Percentiles rank a stretch among this genome's conserved stretches.
Evolutionary conservation across 2,329 filamentous ascomycete species (phyloP).

Genomic region (Penicillium frequentans): DNA sequence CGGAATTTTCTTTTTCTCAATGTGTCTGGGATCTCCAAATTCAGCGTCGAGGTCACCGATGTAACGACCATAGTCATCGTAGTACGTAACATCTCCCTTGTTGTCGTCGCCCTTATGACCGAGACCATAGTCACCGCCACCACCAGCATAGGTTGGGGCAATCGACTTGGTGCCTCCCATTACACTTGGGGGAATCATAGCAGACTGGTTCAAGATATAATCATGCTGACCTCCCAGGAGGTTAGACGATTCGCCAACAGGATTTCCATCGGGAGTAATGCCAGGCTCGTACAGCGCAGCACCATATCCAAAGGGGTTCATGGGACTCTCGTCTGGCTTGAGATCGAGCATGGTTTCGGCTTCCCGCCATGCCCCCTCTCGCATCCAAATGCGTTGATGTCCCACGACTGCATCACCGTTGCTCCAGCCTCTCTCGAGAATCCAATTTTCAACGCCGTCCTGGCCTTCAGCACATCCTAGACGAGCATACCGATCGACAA

Average conservation of each 20-base stretch:
- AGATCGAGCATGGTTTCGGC: constrained; percentile 94
- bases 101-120: constrained; percentile 80
- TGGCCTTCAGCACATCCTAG: constrained; percentile 87
- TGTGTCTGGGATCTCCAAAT: constrained; percentile 71
- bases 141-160: constrained; percentile 45
- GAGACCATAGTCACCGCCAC: constrained; percentile 79
- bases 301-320: constrained; percentile 52
- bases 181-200: constrained; percentile 39
- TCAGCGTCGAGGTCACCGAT: constrained; percentile 73
- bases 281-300: constrained; percentile 67
- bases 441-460: constrained; percentile 92
- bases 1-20: constrained; percentile 68
- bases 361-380: constrained; percentile 95
- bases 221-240: constrained; percentile 72
- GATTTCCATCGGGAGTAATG: constrained; percentile 64
- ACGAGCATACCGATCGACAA: constrained; percentile 74
- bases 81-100: constrained; percentile 69
- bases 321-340: constrained; percentile 61
- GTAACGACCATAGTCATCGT: constrained; percentile 68
- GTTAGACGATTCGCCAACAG: constrained; percentile 59
- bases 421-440: constrained; percentile 94
- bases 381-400: constrained; percentile 90
- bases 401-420: constrained; percentile 95
- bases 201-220: constrained; percentile 53
- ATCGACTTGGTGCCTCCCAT: constrained; percentile 56